Base-by-base conservation (phyloP, 805 yeast genomes). In the Candida succiphila region DNA sequence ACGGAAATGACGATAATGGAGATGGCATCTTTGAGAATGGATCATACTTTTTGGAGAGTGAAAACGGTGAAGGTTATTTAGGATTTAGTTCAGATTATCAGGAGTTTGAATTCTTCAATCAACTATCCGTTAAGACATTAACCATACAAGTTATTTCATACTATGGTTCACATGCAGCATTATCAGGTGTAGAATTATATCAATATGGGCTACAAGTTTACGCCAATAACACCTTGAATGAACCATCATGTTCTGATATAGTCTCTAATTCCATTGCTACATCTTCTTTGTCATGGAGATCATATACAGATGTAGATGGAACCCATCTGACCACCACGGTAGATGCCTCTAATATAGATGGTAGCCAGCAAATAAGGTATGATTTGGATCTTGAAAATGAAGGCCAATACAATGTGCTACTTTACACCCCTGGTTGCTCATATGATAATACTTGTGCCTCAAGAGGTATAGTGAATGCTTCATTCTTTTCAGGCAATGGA, bases 341-440 rank as follows among this genome's bases (percentile, higher is more conserved):
- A 3, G 31, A 45, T 5, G 39, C 56, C 7, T 40, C 52, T 7
- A 50, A 48, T 6, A 49, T 49, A n/a, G 54, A 58, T 8, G 32
- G 45, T 7, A 40, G 57, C 12, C 41, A 43, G 1, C 68, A 69
- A 8, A 68, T 76, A 2, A 62, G 67, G 1, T 77, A 78, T 48
- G 65, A 67, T 36, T 85, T 95, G 8, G 78, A 78, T 42, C 71
- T 86, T 15, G 63, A 81, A 1, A 69, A 73, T 40, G 64, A 84
- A 0, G 96, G 96, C 8, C 65, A 75, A 38, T 92, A 86, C 53
- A 63, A 84, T 0, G 64, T 92, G 17, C 61, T 73, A 33, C 45
- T 88, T 32, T 79, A 73, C 45, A 92, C 98, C 1, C 96, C 96
- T 0, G 97, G 97, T 0, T 92, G 98, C 59, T 34, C 53, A 1